Base-by-base conservation (phyloP, 2,329 filamentous ascomycete genomes). In the Pezicula radicicola region DNA sequence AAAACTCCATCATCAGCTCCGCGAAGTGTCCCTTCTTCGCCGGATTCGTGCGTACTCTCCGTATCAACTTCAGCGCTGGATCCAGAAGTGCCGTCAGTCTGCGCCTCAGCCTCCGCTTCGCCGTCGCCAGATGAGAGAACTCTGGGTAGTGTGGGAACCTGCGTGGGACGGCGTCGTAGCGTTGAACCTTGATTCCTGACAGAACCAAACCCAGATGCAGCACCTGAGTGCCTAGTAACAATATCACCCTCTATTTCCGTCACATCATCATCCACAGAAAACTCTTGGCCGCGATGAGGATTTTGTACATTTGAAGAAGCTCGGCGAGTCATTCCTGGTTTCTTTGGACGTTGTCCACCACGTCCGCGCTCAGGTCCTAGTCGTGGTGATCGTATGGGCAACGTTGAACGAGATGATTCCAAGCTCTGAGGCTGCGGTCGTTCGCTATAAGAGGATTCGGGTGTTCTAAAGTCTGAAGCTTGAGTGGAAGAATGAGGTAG, bases 201-300 rank as follows among this genome's bases (percentile, higher is more conserved):
- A 59, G 73, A 43, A 64, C 68, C 46, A 63, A 58, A 65, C 49
- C 70, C 68, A 39, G 72, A 66, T 9, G 67, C 62, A 37, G 52
- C 28, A 19, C 53, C 46, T 18, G 64, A 59, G 58, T 74, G 69
- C 52, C 81, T 74, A 59, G 78, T 74, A 54, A 69, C 74, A 42
- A 71, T 72, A 63, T 91, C 88, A 55, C 83, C 81, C 64, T 89
- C 85, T 18, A 96, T 84, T 69, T 97, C 93, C 58, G 84, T 79
- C 21, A 85, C 76, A 64, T 91, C 91, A 68, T 97, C 93, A 66
- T 97, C 92, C 45, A 90, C 90, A 0, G 92, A 97, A 72, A 96
- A 97, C 54, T 93, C 79, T 56, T 89, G 88, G 28, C 92, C 89
- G 49, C 90, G 87, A 66, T 93, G 84, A 3, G 91, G 91, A 39